Conservation (phyloP, 768 basidiomycete genomes). For the Russula vinacea region DNA sequence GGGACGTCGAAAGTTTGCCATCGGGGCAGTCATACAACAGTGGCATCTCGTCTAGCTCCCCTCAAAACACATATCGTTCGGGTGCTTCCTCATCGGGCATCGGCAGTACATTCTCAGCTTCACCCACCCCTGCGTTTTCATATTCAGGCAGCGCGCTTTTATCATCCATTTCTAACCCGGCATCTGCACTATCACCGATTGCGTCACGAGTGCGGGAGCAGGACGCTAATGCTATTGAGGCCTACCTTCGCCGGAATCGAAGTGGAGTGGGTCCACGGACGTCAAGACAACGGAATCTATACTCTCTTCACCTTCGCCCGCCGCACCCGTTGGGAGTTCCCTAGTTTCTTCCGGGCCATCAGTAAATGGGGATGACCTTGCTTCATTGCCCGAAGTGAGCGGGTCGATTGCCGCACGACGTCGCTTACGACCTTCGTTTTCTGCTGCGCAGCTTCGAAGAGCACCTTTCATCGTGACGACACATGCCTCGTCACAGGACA, state of each 20-base stretch:
- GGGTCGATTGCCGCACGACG: constrained; percentile 59
- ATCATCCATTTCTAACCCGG: constrained; percentile 35
- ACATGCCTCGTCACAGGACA: constrained; percentile 38
- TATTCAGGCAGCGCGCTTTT: constrained; percentile 36
- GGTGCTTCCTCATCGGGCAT: constrained; percentile 59
- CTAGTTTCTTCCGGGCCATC: constrained; percentile 46
- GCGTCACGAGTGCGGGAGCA: constrained; percentile 77
- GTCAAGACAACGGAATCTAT: constrained; percentile 61
- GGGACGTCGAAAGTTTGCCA: constrained; percentile 29
- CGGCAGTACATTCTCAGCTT: constrained; percentile 41
- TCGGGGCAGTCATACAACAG: constrained; percentile 26
- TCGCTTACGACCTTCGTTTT: constrained; percentile 65
- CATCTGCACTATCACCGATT: constrained; percentile 67
- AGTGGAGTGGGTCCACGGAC: constrained; percentile 81
- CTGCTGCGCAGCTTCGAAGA: constrained; percentile 69
- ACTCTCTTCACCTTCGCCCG: constrained; percentile 38
- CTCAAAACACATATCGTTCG: constrained; percentile 38
- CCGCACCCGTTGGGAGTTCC: neutral
- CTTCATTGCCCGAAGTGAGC: constrained; percentile 44
- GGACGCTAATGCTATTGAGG: constrained; percentile 85
- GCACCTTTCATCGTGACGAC: constrained; percentile 28
- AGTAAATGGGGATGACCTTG: constrained; percentile 54
- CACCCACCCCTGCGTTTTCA: constrained; percentile 40
- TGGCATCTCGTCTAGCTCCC: constrained; percentile 37
- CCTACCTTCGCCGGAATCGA: constrained; percentile 76